These are phyloP conservation scores for Umbellularia californica DNA, from an alignment of 164 flowering plant species.

Conservation along the genomic window DNA sequence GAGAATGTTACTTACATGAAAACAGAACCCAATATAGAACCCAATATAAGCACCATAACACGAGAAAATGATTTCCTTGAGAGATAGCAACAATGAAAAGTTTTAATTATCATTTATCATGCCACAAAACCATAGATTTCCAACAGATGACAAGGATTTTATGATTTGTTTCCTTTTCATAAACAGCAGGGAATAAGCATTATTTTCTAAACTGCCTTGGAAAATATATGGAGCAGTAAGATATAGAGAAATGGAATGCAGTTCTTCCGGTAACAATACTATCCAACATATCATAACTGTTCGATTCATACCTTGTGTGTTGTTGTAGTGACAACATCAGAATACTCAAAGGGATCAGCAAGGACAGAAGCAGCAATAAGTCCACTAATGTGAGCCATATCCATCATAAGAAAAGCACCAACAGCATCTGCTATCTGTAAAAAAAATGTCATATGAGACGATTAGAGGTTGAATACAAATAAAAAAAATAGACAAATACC, in stretches of 20 bases:
- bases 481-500: neutral
- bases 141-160: too few species aligned
- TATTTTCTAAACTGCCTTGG: neutral
- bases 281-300: neutral
- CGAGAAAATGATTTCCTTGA: neutral
- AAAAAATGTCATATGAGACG: neutral
- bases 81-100: neutral
- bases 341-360: constrained; percentile 85
- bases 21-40: neutral
- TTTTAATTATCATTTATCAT: neutral
- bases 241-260: neutral
- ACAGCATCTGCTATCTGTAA: constrained; percentile 82
- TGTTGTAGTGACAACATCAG: constrained; percentile 93
- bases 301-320: constrained; percentile 74
- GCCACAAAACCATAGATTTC: neutral
- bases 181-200: neutral
- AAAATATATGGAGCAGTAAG: neutral
- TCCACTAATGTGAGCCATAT: constrained; percentile 98
- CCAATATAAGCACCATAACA: neutral
- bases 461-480: neutral
- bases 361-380: constrained; percentile 93
- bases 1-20: too few species aligned
- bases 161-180: neutral
- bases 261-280: neutral
- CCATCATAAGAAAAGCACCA: constrained; percentile 97